phyloP scores from a whole-genome alignment of 306 rosid genomes.

The Calophaca sinica region DNA sequence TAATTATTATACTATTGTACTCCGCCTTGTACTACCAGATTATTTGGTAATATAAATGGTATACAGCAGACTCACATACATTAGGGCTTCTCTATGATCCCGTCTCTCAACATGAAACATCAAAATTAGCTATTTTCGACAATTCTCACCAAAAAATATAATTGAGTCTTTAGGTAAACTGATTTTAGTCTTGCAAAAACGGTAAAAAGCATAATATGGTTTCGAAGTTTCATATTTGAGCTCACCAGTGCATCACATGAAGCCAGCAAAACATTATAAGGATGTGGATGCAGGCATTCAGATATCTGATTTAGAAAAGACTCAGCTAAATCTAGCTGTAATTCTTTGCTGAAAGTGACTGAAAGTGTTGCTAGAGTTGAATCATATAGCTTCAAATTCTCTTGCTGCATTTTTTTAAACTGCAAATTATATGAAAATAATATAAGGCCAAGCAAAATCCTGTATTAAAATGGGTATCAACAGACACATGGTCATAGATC shows the following conservation, averaged over 20 bases:
- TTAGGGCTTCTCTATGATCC: conserved; percentile 10
- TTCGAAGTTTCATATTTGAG: conserved; percentile 34
- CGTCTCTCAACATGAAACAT: conserved; percentile 25
- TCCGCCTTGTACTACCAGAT: conserved; percentile 15
- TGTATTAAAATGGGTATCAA: conserved; percentile 27
- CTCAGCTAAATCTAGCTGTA: conserved; percentile 78
- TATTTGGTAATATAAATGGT: conserved; percentile 16
- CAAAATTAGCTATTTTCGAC: conserved; percentile 19
- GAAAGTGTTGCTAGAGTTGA: conserved; percentile 77
- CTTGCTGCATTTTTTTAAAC: conserved; percentile 72
- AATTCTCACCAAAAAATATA: conserved; percentile 6
- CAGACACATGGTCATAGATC: conserved; percentile 27
- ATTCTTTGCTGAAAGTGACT: conserved; percentile 62
- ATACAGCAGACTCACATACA: conserved; percentile 24
- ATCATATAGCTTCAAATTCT: conserved; percentile 68
- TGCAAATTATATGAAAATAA: conserved; percentile 51
- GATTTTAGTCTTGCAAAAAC: conserved; percentile 37
- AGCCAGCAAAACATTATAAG: conserved; percentile 68
- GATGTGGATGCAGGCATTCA: conserved; percentile 49
- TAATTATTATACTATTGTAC: neutral
- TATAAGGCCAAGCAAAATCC: conserved; percentile 32
- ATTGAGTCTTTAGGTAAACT: conserved; percentile 27
- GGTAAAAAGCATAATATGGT: conserved; percentile 26
- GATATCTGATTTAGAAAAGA: conserved; percentile 69
- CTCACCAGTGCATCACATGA: conserved; percentile 81